Percentiles rank a stretch among this genome's conserved stretches.
Conservation (phyloP, 495 filamentous ascomycete species). For the Geopyxis carbonaria region DNA sequence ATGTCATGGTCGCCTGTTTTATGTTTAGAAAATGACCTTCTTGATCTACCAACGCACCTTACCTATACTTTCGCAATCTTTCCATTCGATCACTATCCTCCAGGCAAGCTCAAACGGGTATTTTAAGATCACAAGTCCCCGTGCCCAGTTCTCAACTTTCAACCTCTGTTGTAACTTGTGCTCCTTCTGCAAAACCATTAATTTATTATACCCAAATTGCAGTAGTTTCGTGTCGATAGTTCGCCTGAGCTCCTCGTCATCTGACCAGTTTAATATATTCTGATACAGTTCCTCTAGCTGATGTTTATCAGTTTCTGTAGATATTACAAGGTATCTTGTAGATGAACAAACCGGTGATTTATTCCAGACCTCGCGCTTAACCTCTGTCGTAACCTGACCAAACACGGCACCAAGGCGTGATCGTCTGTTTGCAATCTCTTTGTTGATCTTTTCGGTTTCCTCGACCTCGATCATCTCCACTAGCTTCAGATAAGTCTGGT, state of each 20-base stretch:
- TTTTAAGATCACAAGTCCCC: slow-evolving; percentile 88
- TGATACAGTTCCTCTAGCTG: slow-evolving; percentile 59
- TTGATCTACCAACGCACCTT: neutral
- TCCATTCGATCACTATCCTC: slow-evolving; percentile 79
- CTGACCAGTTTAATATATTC: slow-evolving; percentile 72
- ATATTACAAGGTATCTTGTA: neutral
- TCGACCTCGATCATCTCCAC: slow-evolving; percentile 73
- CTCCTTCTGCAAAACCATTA: slow-evolving; percentile 45
- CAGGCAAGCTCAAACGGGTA: slow-evolving; percentile 82
- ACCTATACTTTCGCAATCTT: slow-evolving; percentile 44
- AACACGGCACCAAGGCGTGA: slow-evolving; percentile 74
- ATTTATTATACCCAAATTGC: slow-evolving; percentile 57
- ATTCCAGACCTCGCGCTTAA: slow-evolving; percentile 65
- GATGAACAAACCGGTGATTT: slow-evolving; percentile 21
- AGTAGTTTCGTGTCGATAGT: slow-evolving; percentile 81
- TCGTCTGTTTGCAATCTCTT: slow-evolving; percentile 70
- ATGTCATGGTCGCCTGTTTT: slow-evolving; percentile 53
- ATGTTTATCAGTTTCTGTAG: slow-evolving; percentile 30
- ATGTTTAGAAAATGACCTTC: slow-evolving; percentile 2
- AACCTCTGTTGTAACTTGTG: slow-evolving; percentile 51
- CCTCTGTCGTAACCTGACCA: slow-evolving; percentile 65
- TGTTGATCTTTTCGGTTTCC: slow-evolving; percentile 82
- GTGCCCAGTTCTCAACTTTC: slow-evolving; percentile 54
- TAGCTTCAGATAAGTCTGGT: slow-evolving; percentile 62
- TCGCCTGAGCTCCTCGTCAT: slow-evolving; percentile 68